A percentile compares a stretch with the other conserved stretches of the same genome.
phyloP scores from a whole-genome alignment of 345 rosid genomes.

The Populus ilicifolia region DNA sequence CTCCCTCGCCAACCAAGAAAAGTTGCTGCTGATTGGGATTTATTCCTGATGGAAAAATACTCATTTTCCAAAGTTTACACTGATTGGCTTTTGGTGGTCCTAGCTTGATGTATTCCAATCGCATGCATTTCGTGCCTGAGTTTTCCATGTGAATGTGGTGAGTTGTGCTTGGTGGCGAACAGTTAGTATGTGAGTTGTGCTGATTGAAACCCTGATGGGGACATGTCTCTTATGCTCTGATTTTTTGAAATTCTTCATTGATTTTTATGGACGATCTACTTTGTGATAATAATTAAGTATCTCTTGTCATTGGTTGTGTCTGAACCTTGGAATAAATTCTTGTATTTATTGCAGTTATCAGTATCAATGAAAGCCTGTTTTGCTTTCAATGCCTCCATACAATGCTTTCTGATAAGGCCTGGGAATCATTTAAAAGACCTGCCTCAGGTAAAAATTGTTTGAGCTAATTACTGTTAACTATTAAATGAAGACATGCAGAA shows the following conservation, averaged over 20 bases:
- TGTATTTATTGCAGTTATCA: slow-evolving; percentile 44
- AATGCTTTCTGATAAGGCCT: slow-evolving; percentile 17
- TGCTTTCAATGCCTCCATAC: slow-evolving; percentile 36
- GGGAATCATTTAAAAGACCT: slow-evolving; percentile 27
- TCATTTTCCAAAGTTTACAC: slow-evolving; percentile 18
- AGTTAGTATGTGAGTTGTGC: slow-evolving; percentile 43
- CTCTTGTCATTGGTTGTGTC: slow-evolving; percentile 29
- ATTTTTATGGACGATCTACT: slow-evolving; percentile 31
- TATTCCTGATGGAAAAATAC: slow-evolving; percentile 33
- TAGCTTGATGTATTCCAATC: slow-evolving; percentile 39
- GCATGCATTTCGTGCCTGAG: slow-evolving; percentile 35
- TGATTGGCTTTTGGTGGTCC: slow-evolving; percentile 38
- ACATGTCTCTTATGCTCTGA: slow-evolving; percentile 38
- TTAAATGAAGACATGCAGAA: not conserved
- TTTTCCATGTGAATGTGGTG: slow-evolving; percentile 42
- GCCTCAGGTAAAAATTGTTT: slow-evolving; percentile 13
- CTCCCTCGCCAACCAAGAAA: slow-evolving; percentile 33
- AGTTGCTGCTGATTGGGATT: slow-evolving; percentile 39
- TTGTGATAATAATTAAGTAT: slow-evolving; percentile 4
- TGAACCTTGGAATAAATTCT: slow-evolving; percentile 53
- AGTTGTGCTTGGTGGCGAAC: slow-evolving; percentile 57
- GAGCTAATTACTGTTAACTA: slow-evolving; percentile 1
- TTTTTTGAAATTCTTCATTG: slow-evolving; percentile 31
- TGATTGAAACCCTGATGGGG: slow-evolving; percentile 51
- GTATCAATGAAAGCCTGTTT: slow-evolving; percentile 42